These are phyloP conservation scores for Penicillium glabrum DNA, from an alignment of 2,329 filamentous ascomycete genomes.

Conservation along the genomic window DNA sequence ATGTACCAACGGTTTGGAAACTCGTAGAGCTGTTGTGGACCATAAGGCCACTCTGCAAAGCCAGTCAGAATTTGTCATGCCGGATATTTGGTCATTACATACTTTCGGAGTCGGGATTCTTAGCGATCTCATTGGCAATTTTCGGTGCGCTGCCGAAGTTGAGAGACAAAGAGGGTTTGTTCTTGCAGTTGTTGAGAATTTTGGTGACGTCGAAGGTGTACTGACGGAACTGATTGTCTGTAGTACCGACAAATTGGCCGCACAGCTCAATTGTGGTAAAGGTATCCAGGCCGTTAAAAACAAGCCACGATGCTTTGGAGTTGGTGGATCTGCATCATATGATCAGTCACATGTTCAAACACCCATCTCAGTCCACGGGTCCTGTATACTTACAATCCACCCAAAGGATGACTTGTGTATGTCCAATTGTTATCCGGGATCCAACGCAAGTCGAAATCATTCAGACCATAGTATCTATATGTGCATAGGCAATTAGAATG, in stretches of 20 bases:
- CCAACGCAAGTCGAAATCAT: constrained; percentile 62
- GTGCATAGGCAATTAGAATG: background rate
- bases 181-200: constrained; percentile 45
- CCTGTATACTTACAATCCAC: constrained; percentile 37
- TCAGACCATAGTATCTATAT: constrained; percentile 52
- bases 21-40: constrained; percentile 52
- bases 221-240: constrained; percentile 64
- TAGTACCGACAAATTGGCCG: constrained; percentile 53
- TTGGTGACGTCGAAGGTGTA: constrained; percentile 59
- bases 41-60: constrained; percentile 49
- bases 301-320: constrained; percentile 50
- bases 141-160: constrained; percentile 59
- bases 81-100: constrained; percentile 2
- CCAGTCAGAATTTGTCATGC: background rate
- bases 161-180: constrained; percentile 45
- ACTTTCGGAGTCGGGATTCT: constrained; percentile 50
- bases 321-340: constrained; percentile 25
- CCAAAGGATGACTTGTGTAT: constrained; percentile 53
- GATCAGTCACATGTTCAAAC: background rate
- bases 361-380: background rate
- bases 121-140: constrained; percentile 55
- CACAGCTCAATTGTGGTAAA: constrained; percentile 60
- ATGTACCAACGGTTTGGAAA: constrained; percentile 57
- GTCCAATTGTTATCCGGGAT: constrained; percentile 62
- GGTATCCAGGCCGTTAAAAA: constrained; percentile 64